Percentiles rank a stretch among this genome's conserved stretches.
phyloP scores from a whole-genome alignment of 1,284 basidiomycete genomes.

The Marasmius sp. region DNA sequence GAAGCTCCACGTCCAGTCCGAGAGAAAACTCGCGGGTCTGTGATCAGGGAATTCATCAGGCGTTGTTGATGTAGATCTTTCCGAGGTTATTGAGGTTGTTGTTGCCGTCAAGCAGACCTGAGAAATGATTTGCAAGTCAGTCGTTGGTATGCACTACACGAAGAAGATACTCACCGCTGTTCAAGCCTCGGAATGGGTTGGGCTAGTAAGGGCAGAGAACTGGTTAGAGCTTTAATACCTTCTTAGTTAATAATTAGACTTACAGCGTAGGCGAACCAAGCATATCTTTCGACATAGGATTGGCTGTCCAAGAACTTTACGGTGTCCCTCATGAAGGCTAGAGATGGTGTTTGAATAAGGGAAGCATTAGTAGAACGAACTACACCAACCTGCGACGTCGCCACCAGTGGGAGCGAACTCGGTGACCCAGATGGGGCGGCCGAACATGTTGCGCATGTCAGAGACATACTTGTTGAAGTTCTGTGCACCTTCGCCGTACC shows the following conservation, averaged over 20 bases:
- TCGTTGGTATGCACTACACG: not conserved
- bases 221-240: not conserved
- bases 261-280: slow-evolving; percentile 6
- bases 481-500: slow-evolving; percentile 11
- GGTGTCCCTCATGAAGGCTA: not conserved
- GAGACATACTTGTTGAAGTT: slow-evolving; percentile 8
- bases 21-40: too few relatives aligned
- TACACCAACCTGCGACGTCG: slow-evolving; percentile 4
- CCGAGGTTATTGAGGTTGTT: not conserved
- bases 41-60: not conserved
- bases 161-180: not conserved
- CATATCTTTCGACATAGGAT: slow-evolving; percentile 1
- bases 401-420: slow-evolving; percentile 9
- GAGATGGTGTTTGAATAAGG: not conserved
- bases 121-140: not conserved
- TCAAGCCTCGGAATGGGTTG: not conserved
- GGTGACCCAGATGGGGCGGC: slow-evolving; percentile 10
- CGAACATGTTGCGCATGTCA: slow-evolving; percentile 2
- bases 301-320: not conserved
- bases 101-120: not conserved
- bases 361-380: not conserved
- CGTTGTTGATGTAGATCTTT: not conserved
- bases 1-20: too few relatives aligned
- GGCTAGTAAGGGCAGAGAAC: not conserved
- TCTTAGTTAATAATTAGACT: not conserved